Evolutionary conservation across 257 asterid genomes (phyloP).

Genomic region (Solanum acaule): DNA sequence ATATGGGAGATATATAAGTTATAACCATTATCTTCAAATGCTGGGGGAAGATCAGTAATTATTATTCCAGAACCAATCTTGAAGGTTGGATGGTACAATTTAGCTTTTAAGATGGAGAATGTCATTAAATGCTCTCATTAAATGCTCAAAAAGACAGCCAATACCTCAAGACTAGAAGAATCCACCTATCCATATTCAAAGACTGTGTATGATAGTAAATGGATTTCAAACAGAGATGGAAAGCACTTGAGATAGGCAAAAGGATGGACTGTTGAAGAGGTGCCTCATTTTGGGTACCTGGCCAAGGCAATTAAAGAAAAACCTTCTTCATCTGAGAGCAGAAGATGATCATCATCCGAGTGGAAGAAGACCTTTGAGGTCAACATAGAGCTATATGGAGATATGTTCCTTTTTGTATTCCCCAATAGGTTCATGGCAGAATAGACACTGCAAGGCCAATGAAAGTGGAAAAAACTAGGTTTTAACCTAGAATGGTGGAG

Average conservation of each 20-base stretch:
- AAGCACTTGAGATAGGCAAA: background rate
- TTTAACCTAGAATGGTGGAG: no score
- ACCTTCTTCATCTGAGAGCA: no score
- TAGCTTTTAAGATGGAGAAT: background rate
- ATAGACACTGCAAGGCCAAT: no score
- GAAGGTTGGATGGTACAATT: background rate
- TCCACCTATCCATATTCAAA: background rate
- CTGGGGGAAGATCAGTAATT: background rate
- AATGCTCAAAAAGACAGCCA: background rate
- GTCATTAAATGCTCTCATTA: background rate
- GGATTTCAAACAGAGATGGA: background rate
- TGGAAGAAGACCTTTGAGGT: no score
- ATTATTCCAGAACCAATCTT: background rate
- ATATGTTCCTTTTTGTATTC: no score
- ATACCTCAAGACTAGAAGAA: background rate
- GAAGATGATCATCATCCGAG: no score
- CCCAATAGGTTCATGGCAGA: no score
- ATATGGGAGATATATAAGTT: background rate
- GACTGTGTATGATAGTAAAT: background rate
- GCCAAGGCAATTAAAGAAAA: no score
- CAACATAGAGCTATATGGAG: no score
- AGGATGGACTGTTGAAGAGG: no score
- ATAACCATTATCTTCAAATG: background rate
- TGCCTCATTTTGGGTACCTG: no score
- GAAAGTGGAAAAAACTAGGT: no score